Percentiles rank a stretch among this genome's conserved stretches.
These are phyloP conservation scores for Gamarada debralockiae DNA, from an alignment of 495 filamentous ascomycete species.

Conservation along the genomic window DNA sequence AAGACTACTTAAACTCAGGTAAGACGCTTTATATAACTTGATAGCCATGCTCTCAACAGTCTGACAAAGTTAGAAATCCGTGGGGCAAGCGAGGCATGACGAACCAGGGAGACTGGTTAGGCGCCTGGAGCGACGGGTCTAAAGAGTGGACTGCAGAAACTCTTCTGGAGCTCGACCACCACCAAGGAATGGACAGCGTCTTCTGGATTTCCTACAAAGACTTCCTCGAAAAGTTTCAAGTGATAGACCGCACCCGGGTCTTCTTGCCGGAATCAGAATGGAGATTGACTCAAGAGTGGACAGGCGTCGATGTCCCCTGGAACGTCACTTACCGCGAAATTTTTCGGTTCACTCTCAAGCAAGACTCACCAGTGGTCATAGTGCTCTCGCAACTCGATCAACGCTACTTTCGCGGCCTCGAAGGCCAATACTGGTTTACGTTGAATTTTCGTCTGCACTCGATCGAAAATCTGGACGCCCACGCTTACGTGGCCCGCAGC, in stretches of 20 bases:
- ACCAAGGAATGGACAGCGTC: conserved; percentile 76
- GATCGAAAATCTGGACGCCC: conserved; percentile 58
- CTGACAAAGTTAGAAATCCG: conserved; percentile 58
- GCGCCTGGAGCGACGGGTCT: conserved; percentile 84
- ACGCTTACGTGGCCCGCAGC: conserved; percentile 82
- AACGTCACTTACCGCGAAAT: conserved; percentile 82
- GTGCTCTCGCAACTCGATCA: conserved; percentile 76
- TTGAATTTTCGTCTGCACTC: conserved; percentile 81
- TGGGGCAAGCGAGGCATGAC: conserved; percentile 67
- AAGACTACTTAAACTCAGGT: conserved; percentile 56
- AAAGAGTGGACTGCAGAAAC: conserved; percentile 90
- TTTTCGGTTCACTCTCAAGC: conserved; percentile 68
- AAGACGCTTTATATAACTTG: background rate
- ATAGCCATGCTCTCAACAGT: background rate
- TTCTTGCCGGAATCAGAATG: conserved; percentile 77
- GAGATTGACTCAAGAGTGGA: conserved; percentile 83
- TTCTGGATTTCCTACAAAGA: conserved; percentile 75
- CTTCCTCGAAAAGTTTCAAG: conserved; percentile 80
- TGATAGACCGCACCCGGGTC: conserved; percentile 81
- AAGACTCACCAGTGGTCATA: conserved; percentile 70
- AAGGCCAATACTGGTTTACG: conserved; percentile 74
- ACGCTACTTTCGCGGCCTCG: conserved; percentile 79
- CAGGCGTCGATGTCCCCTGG: conserved; percentile 81
- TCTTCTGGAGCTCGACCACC: conserved; percentile 71
- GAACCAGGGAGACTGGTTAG: conserved; percentile 70